Percentiles rank a stretch among this genome's conserved stretches.
phyloP scores from a whole-genome alignment of 331 rosid species.

The Stylosanthes scabra region DNA sequence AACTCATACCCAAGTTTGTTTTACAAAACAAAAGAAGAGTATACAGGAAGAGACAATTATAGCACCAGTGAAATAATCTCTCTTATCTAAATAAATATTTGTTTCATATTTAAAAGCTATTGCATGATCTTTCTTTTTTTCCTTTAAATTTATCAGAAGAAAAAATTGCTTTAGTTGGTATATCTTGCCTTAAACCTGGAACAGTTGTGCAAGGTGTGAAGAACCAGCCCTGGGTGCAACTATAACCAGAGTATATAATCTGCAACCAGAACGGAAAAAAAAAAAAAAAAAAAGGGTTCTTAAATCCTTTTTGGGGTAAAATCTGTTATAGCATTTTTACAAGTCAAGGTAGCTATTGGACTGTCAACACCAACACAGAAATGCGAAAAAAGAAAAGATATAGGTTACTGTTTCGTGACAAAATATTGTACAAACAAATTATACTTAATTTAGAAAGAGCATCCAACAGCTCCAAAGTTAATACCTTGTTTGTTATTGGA shows the following conservation, averaged over 20 bases:
- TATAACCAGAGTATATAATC: conserved; percentile 81
- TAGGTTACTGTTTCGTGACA: conserved; percentile 7
- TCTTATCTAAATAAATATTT: conserved; percentile 21
- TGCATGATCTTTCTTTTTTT: conserved; percentile 8
- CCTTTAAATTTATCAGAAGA: conserved; percentile 10
- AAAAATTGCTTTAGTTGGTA: conserved; percentile 31
- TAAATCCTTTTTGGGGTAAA: conserved; percentile 26
- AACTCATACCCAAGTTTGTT: conserved; percentile 13
- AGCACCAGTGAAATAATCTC: not conserved
- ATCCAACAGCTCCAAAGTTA: conserved; percentile 25
- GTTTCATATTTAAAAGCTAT: conserved; percentile 17
- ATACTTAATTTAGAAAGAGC: conserved; percentile 25
- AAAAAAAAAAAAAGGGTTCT: not conserved
- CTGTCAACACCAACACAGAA: not conserved
- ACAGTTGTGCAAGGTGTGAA: conserved; percentile 73
- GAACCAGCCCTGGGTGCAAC: conserved; percentile 89
- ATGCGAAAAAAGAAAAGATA: not conserved
- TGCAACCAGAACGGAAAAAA: conserved; percentile 39
- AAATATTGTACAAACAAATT: conserved; percentile 14
- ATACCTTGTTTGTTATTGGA: conserved; percentile 92
- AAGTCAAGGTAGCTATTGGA: conserved; percentile 16
- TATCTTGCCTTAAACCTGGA: conserved; percentile 87
- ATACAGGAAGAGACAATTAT: not conserved
- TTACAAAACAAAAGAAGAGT: not conserved
- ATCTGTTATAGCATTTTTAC: conserved; percentile 8